Base-by-base conservation (phyloP, 139 green algal genomes). In the Micractinium conductrix region DNA sequence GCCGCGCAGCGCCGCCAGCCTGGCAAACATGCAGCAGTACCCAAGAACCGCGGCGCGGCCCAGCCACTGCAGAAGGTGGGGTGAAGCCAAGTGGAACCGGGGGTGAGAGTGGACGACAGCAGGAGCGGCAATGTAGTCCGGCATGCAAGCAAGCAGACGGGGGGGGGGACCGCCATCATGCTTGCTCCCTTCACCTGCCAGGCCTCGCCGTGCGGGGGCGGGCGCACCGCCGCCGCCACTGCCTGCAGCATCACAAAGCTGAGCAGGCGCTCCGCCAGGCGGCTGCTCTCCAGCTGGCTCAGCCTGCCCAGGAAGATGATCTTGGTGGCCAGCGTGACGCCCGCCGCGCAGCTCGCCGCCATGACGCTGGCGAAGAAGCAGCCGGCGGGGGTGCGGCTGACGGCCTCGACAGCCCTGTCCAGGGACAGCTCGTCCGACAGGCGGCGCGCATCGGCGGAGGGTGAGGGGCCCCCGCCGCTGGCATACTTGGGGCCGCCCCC, bases 201-300 rank as follows among this genome's bases (percentile, higher is more conserved):
- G 24, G 72, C 9, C 40, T 45, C 42, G 40, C 55, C 58, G 33
- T 42, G 48, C 19, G 35, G 33, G n/a, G 74, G 48, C 42, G 33
- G 45, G 7, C n/a, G 40, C 55, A 82, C 58, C 37, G 44, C 58
- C 14, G 58, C 17, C 40, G 80, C 24, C 30, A 88, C 76, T 12
- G 74, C 76, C 74, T 85, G 81, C 12, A 88, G 44, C 71, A 87
- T 44, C 19, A 69, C 55, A 67, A 85, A 80, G 50, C 48, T 86
- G 33, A 88, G 67, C 68, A 86, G 28, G 33, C 78, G 55, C 53
- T 78, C 85, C 30, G 65, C 55, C 62, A 88, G 85, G 28, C 80
- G 70, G 0, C 45, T 40, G 2, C 30, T 86, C 50, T 88, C 85
- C 10, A 16, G 69, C 8, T 69, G 40, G 22, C 48, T 80, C 62